phyloP scores from a whole-genome alignment of 345 rosid species.

The Citrus hindsii region DNA sequence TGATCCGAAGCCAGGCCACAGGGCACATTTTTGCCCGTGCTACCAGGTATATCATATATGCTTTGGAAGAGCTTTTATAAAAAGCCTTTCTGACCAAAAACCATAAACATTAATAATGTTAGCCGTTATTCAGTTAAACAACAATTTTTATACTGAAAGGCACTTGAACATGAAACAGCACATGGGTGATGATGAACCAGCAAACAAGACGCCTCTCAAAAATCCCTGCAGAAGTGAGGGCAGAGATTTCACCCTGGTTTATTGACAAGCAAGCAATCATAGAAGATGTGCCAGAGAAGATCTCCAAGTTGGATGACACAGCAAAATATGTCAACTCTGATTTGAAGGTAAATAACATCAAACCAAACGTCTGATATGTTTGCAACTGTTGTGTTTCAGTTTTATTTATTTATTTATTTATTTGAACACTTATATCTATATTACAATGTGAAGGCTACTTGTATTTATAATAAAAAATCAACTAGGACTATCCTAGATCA shows the following conservation, averaged over 20 bases:
- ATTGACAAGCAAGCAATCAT: conserved; percentile 54
- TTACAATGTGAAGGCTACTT: too few relatives aligned
- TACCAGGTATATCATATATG: conserved; percentile 37
- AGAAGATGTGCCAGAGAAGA: conserved; percentile 52
- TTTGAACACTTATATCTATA: too few relatives aligned
- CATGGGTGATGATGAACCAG: conserved; percentile 78
- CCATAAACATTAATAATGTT: too few relatives aligned
- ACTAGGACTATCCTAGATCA: too few relatives aligned
- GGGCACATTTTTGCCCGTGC: conserved; percentile 57
- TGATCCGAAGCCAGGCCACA: conserved; percentile 58
- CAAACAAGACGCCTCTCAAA: conserved; percentile 62
- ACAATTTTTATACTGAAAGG: not conserved
- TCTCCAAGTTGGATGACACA: conserved; percentile 43
- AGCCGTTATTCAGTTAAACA: not conserved
- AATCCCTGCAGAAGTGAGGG: conserved; percentile 65
- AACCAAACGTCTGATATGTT: not conserved
- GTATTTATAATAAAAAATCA: too few relatives aligned
- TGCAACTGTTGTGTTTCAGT: not conserved
- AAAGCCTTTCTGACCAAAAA: not conserved
- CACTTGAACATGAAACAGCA: conserved; percentile 32
- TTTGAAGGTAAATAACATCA: conserved; percentile 38
- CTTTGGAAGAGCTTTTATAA: not conserved
- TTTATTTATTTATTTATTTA: too few relatives aligned
- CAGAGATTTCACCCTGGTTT: conserved; percentile 66
- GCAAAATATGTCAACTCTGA: conserved; percentile 49